phyloP scores from a whole-genome alignment of 306 rosid genomes.

The Biancaea sappan region DNA sequence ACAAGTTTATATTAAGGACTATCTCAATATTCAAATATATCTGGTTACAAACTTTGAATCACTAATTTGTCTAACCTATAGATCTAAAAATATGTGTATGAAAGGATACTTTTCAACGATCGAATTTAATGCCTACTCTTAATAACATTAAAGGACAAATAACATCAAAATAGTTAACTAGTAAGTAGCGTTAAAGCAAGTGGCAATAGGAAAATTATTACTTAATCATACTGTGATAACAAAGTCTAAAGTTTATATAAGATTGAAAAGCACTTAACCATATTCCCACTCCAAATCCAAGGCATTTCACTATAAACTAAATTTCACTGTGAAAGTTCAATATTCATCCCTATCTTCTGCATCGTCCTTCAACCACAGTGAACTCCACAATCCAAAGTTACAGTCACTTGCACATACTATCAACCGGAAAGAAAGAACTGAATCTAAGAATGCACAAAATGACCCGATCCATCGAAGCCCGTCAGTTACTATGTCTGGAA shows the following conservation, averaged over 20 bases:
- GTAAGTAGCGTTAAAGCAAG: too few species aligned
- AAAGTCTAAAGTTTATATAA: background rate
- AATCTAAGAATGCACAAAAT: slow-evolving; percentile 30
- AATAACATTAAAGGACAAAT: too few species aligned
- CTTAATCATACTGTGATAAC: background rate
- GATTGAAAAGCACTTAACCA: background rate
- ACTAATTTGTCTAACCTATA: too few species aligned
- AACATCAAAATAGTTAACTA: background rate
- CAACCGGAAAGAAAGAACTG: slow-evolving; percentile 4
- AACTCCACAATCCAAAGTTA: background rate
- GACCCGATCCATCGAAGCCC: slow-evolving; percentile 28
- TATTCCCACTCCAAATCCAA: background rate
- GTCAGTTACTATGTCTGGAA: slow-evolving; percentile 30
- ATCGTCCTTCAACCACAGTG: background rate
- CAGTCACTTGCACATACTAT: slow-evolving; percentile 18
- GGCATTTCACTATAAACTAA: background rate
- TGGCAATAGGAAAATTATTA: background rate
- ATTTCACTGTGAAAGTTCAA: background rate
- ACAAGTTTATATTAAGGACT: too few species aligned
- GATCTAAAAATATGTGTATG: too few species aligned
- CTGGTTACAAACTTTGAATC: too few species aligned
- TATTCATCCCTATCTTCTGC: background rate
- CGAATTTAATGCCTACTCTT: too few species aligned
- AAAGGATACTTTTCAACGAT: too few species aligned
- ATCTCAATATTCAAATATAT: too few species aligned